These are phyloP conservation scores for Botrytis deweyae DNA, from an alignment of 2,329 filamentous ascomycete genomes.

Conservation along the genomic window DNA sequence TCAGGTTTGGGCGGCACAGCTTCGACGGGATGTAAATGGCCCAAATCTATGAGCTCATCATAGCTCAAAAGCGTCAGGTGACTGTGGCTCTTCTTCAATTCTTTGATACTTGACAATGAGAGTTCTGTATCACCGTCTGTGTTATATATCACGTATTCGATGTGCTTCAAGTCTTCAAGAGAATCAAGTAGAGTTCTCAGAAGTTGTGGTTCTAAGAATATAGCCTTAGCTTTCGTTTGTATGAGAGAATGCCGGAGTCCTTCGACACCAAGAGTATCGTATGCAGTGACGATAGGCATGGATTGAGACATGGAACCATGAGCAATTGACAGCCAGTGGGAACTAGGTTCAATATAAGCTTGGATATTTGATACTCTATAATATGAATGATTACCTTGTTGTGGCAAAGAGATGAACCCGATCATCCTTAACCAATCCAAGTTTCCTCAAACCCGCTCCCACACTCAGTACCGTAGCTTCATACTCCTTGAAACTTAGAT, in stretches of 20 bases:
- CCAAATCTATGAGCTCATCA: slow-evolving; percentile 53
- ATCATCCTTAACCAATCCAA: slow-evolving; percentile 68
- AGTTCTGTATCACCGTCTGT: slow-evolving; percentile 50
- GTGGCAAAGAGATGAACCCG: slow-evolving; percentile 78
- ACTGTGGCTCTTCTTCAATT: slow-evolving; percentile 57
- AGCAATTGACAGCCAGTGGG: slow-evolving; percentile 76
- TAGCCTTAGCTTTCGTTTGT: slow-evolving; percentile 76
- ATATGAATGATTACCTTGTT: slow-evolving; percentile 44
- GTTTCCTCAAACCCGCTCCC: slow-evolving; percentile 68
- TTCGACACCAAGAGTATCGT: slow-evolving; percentile 84
- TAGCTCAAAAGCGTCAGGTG: slow-evolving; percentile 54
- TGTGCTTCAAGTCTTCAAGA: slow-evolving; percentile 54
- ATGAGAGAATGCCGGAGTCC: slow-evolving; percentile 83
- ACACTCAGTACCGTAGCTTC: slow-evolving; percentile 66
- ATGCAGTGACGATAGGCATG: slow-evolving; percentile 88
- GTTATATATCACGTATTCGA: slow-evolving; percentile 64
- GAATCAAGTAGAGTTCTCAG: slow-evolving; percentile 57
- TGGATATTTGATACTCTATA: no score
- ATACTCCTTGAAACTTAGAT: slow-evolving; percentile 75
- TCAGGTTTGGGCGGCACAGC: slow-evolving; percentile 69
- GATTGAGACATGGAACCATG: slow-evolving; percentile 80
- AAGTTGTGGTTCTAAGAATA: slow-evolving; percentile 84
- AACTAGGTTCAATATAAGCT: slow-evolving; percentile 38
- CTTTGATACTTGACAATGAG: slow-evolving; percentile 45
- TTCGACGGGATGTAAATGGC: slow-evolving; percentile 62